Conservation (phyloP, 768 basidiomycete species). For the Naematelia aurantialba region DNA sequence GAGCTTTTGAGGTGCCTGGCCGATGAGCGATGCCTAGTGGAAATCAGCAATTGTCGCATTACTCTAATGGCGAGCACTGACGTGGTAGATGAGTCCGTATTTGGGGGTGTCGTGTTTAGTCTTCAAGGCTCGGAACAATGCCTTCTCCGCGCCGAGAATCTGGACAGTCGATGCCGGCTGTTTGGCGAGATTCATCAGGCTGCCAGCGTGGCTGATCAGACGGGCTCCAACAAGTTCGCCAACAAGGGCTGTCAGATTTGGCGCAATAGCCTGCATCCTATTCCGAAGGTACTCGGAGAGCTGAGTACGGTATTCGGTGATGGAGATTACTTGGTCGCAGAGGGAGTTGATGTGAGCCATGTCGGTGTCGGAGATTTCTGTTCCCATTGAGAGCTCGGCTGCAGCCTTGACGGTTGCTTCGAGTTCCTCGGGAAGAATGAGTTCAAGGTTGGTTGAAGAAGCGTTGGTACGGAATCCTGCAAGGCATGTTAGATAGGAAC, state of each 20-base stretch:
- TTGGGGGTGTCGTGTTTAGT: slow-evolving; percentile 62
- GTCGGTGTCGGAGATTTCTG: slow-evolving; percentile 95
- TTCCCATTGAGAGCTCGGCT: slow-evolving; percentile 98
- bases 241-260: slow-evolving; percentile 83
- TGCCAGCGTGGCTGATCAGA: slow-evolving; percentile 60
- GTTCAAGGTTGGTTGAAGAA: slow-evolving; percentile 73
- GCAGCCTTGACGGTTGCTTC: slow-evolving; percentile 92
- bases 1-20: slow-evolving; percentile 93
- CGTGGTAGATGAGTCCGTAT: slow-evolving; percentile 99
- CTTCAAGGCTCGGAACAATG: slow-evolving; percentile 55
- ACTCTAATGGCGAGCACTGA: slow-evolving; percentile 49
- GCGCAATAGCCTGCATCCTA: slow-evolving; percentile 96
- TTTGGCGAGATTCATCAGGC: slow-evolving; percentile 54
- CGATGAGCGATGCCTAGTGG: slow-evolving; percentile 80
- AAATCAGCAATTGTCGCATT: slow-evolving; percentile 12
- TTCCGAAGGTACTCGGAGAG: slow-evolving; percentile 94
- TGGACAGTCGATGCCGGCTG: slow-evolving; percentile 56
- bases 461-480: slow-evolving; percentile 93
- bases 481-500: not conserved
- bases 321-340: slow-evolving; percentile 97
- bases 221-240: slow-evolving; percentile 74
- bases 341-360: slow-evolving; percentile 94
- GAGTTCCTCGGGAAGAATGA: slow-evolving; percentile 93
- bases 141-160: slow-evolving; percentile 56
- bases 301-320: slow-evolving; percentile 88